A percentile compares a stretch with the other conserved stretches of the same genome.
Conservation (phyloP, 2,329 filamentous ascomycete species). For the Hirsutella rhossiliensis region DNA sequence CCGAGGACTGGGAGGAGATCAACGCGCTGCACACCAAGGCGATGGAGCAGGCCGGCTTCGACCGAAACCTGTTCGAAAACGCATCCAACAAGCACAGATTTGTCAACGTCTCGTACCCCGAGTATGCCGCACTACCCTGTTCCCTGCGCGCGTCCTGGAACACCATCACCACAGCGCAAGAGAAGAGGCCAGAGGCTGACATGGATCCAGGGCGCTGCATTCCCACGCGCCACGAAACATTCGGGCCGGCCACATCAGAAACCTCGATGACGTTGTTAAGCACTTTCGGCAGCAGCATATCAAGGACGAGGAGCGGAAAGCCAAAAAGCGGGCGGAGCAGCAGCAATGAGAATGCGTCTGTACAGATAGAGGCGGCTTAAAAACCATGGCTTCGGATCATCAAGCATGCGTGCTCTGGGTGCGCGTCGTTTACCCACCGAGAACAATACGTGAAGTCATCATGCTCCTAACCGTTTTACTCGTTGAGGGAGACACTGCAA, state of each 20-base stretch:
- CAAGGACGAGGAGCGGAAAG: conserved; percentile 43
- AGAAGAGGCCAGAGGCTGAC: background rate
- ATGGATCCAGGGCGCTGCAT: conserved; percentile 31
- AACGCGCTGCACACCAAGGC: conserved; percentile 39
- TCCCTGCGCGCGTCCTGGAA: background rate
- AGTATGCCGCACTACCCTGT: conserved; percentile 32
- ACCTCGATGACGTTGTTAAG: conserved; percentile 43
- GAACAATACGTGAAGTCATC: too few relatives aligned
- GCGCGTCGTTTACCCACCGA: too few relatives aligned
- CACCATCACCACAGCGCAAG: background rate
- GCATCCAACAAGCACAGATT: conserved; percentile 28
- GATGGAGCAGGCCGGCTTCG: conserved; percentile 43
- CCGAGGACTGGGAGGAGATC: conserved; percentile 37
- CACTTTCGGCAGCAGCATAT: conserved; percentile 44
- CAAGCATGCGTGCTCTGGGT: too few relatives aligned
- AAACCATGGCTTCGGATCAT: too few relatives aligned
- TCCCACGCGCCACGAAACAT: conserved; percentile 40
- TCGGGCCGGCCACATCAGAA: conserved; percentile 40
- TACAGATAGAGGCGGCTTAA: background rate
- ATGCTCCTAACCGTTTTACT: too few relatives aligned
- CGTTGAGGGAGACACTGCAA: too few relatives aligned
- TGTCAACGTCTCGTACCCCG: conserved; percentile 42
- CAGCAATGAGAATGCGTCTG: conserved; percentile 18
- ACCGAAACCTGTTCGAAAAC: conserved; percentile 42
- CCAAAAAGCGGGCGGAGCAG: conserved; percentile 29